These are phyloP conservation scores for Glycyrrhiza uralensis DNA, from an alignment of 306 rosid species.

Conservation along the genomic window DNA sequence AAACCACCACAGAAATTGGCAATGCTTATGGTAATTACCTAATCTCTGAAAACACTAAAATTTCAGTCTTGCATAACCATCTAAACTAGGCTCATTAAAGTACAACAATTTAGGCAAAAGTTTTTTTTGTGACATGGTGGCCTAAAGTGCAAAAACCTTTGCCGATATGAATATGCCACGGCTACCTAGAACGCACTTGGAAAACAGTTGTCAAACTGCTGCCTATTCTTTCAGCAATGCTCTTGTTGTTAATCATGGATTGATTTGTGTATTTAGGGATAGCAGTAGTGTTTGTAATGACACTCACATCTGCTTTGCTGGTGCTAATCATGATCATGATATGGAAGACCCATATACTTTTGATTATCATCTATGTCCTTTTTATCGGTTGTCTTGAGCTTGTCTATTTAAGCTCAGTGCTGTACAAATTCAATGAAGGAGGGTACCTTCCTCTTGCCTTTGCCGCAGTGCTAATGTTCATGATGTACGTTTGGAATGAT, in stretches of 20 bases:
- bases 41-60: background rate
- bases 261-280: constrained; percentile 45
- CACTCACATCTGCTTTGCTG: constrained; percentile 58
- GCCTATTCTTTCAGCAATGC: too few species aligned
- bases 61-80: background rate
- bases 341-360: constrained; percentile 61
- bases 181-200: too few species aligned
- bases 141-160: too few species aligned
- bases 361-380: constrained; percentile 43
- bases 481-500: constrained; percentile 71
- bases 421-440: constrained; percentile 75
- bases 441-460: constrained; percentile 81
- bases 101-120: too few species aligned
- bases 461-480: constrained; percentile 43
- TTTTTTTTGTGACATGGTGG: too few species aligned
- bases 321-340: constrained; percentile 76
- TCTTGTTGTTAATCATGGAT: too few species aligned
- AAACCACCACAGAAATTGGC: constrained; percentile 48
- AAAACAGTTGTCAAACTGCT: background rate
- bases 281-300: constrained; percentile 88
- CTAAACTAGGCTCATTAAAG: background rate
- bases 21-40: constrained; percentile 76
- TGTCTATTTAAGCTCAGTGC: constrained; percentile 62
- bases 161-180: too few species aligned
- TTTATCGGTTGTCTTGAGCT: constrained; percentile 56